A percentile compares a stretch with the other conserved stretches of the same genome.
These are phyloP conservation scores for Fusarium dlaminii DNA, from an alignment of 2,329 filamentous ascomycete genomes.

Conservation along the genomic window DNA sequence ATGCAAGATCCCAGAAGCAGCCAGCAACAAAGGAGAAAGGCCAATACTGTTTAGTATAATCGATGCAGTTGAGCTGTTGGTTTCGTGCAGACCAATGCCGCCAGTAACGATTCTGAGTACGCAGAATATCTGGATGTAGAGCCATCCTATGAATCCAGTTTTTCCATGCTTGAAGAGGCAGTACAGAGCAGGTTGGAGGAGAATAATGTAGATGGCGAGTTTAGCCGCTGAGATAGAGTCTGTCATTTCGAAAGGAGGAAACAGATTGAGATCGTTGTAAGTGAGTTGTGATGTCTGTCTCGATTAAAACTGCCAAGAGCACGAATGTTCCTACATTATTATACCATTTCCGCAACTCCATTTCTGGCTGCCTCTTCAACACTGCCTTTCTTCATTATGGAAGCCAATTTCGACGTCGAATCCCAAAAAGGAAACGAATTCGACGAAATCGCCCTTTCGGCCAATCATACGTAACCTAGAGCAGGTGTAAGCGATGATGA, in stretches of 20 bases:
- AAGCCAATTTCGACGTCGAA: neutral
- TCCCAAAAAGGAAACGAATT: neutral
- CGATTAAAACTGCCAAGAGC: neutral
- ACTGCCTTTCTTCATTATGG: neutral
- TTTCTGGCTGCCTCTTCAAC: neutral
- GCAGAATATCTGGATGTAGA: constrained; percentile 13
- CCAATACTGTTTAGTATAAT: constrained; percentile 14
- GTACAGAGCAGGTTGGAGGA: constrained; percentile 7
- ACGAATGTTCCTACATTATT: neutral
- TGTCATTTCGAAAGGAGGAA: neutral
- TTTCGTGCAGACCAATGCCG: neutral
- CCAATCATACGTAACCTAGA: neutral
- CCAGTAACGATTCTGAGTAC: constrained; percentile 5
- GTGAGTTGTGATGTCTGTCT: neutral
- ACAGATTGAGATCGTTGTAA: neutral
- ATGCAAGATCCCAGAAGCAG: constrained; percentile 11
- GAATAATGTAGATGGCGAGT: constrained; percentile 1
- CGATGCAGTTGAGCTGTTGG: neutral
- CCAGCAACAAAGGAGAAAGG: constrained; percentile 1
- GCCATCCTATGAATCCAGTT: constrained; percentile 5
- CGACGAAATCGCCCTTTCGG: neutral
- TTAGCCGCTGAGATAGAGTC: constrained; percentile 7
- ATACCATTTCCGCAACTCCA: neutral
- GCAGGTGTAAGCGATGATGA: neutral
- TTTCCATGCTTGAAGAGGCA: constrained; percentile 20